Base-by-base conservation (phyloP, 2,329 filamentous ascomycete species). In the Sporothrix mexicana region DNA sequence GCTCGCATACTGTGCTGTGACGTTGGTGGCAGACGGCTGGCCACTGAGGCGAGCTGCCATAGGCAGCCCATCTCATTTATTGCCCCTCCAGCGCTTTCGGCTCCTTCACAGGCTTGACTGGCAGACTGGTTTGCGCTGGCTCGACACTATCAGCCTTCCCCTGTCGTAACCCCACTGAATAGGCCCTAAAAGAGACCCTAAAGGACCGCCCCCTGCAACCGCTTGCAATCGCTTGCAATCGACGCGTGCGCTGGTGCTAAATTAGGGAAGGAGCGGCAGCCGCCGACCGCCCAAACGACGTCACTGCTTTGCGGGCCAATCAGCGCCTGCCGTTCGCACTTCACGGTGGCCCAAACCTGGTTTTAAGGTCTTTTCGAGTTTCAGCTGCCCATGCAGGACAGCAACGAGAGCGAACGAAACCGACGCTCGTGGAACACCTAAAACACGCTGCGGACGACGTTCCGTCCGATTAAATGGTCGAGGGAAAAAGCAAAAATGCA, bases 211-310 rank as follows among this genome's bases (percentile, higher is more conserved):
- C 47, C 47, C 66, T 36, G 30, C 30, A 36, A 36, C 30, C 7
- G 30, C 30, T 36, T 36, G 30, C 30, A 36, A 36, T 36, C 4
- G 30, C 30, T 36, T 67, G 66, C 47, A 45, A 41, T 43, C 10
- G 30, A 51, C 47, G 47, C 66, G 64, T 41, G 61, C 64, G 23
- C 64, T 68, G 64, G 45, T 51, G 51, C 67, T 69, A 69, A 57
- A 69, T 41, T 71, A 67, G 67, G 51, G 62, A 72, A 69, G 72
- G 61, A 69, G 73, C 64, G 70, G 72, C 69, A 74, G 75, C 76
- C 77, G 73, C 77, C 75, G 76, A 67, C 49, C 36, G 17, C 47
- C 36, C n/a, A 49, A 72, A 57, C 70, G 49, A 78, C 77, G 77
- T 78, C 77, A 78, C 76, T 43, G 59, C 23, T 47, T 51, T 3